Evolutionary conservation across 352 stramenopile genomes (phyloP).

Genomic region (Pythium plurisporium): DNA sequence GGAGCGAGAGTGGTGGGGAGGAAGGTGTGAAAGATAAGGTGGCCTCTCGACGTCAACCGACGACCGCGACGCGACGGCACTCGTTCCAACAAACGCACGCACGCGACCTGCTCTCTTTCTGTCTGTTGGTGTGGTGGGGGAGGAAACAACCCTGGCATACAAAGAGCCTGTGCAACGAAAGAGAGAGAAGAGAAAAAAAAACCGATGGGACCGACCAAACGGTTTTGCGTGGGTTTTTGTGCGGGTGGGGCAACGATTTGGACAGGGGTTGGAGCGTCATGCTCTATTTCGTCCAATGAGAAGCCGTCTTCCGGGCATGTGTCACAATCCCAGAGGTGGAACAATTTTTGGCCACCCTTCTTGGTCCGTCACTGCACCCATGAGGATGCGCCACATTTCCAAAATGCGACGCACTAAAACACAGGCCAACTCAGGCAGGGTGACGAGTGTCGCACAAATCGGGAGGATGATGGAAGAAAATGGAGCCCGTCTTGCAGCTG

Average conservation of each 20-base stretch:
- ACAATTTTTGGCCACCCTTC: slow-evolving; percentile 8
- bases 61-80: neutral
- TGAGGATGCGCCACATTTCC: neutral
- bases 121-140: too few species aligned
- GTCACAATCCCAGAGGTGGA: slow-evolving; percentile 3
- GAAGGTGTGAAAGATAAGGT: too few species aligned
- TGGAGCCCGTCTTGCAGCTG: too few species aligned
- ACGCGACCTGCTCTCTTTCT: slow-evolving; percentile 14
- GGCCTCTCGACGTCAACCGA: neutral
- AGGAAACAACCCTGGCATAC: slow-evolving; percentile 6
- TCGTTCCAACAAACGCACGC: neutral
- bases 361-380: neutral
- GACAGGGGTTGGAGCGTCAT: neutral
- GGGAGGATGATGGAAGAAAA: too few species aligned
- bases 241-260: neutral
- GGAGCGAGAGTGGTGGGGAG: too few species aligned
- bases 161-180: neutral
- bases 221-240: neutral
- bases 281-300: slow-evolving; percentile 16
- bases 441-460: neutral
- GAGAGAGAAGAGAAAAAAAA: slow-evolving; percentile 8
- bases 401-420: neutral
- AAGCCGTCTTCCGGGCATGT: neutral
- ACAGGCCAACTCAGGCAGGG: neutral
- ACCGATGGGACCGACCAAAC: slow-evolving; percentile 4